These are phyloP conservation scores for Calonectria pteridis DNA, from an alignment of 2,329 filamentous ascomycete species.

Conservation along the genomic window DNA sequence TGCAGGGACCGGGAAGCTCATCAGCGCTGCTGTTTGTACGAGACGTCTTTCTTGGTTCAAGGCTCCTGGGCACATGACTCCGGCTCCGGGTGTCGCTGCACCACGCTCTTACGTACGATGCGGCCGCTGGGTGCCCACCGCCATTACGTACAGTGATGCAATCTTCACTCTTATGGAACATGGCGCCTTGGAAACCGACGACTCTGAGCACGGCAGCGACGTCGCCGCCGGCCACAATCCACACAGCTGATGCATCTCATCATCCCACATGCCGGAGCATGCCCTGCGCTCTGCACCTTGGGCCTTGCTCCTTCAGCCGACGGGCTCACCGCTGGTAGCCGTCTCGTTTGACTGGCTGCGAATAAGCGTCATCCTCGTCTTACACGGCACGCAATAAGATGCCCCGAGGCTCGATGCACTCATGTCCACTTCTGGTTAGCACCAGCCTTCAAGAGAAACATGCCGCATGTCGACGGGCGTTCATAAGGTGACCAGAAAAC, in stretches of 20 bases:
- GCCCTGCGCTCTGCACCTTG: neutral
- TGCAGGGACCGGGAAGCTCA: neutral
- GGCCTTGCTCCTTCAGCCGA: neutral
- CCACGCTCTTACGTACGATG: conserved; percentile 27
- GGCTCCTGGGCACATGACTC: conserved; percentile 19
- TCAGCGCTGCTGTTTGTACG: neutral
- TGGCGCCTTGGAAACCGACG: neutral
- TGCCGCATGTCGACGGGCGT: neutral
- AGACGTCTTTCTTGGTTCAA: neutral
- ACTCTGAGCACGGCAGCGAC: neutral
- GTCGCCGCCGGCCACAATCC: conserved; percentile 15
- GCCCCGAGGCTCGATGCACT: neutral
- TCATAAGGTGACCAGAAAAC: neutral
- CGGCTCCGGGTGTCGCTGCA: conserved; percentile 1
- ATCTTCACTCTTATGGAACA: neutral
- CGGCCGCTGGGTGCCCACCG: conserved; percentile 20
- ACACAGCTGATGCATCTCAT: conserved; percentile 6
- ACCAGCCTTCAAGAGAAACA: neutral
- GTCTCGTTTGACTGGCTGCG: neutral
- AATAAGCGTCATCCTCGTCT: conserved; percentile 22
- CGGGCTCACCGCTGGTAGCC: conserved; percentile 10
- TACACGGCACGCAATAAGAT: neutral
- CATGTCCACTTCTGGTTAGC: neutral
- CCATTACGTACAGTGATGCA: conserved; percentile 25
- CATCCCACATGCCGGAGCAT: conserved; percentile 7